phyloP scores from a whole-genome alignment of 305 asterid species.

The Plantago rigida region DNA sequence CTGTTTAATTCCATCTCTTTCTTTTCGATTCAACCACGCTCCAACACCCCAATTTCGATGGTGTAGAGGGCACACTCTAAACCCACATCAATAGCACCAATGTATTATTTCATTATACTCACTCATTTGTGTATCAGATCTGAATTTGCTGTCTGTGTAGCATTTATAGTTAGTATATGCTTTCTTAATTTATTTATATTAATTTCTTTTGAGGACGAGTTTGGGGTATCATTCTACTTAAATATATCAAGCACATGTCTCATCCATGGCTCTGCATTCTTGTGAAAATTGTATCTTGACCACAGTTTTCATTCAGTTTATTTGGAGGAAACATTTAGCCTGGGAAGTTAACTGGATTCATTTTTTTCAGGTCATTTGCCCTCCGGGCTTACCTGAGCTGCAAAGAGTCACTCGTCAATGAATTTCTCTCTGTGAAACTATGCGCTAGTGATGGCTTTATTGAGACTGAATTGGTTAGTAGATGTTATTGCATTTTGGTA shows the following conservation, averaged over 20 bases:
- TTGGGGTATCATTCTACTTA: not conserved
- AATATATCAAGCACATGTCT: not conserved
- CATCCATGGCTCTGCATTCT: not conserved
- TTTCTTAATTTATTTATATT: not conserved
- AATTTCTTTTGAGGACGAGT: not conserved
- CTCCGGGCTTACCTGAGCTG: constrained; percentile 25
- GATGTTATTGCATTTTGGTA: constrained; percentile 36
- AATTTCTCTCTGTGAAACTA: constrained; percentile 24
- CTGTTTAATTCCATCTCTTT: not conserved
- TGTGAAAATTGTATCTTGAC: not conserved
- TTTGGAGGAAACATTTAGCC: constrained; percentile 2
- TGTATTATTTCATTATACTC: not conserved
- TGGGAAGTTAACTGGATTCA: constrained; percentile 20
- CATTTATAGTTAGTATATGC: not conserved
- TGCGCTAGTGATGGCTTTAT: constrained; percentile 26
- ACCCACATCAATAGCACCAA: not conserved
- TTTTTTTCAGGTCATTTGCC: constrained; percentile 44
- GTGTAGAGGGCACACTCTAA: not conserved
- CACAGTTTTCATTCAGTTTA: constrained; percentile 6
- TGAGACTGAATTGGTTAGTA: constrained; percentile 29
- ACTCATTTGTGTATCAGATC: not conserved
- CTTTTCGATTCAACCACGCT: not conserved
- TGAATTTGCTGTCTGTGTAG: not conserved
- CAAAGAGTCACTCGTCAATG: constrained; percentile 28
- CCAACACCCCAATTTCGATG: not conserved